A percentile compares a stretch with the other conserved stretches of the same genome.
phyloP scores from a whole-genome alignment of 1,139 yeast species.

The Dujonia santamariae region DNA sequence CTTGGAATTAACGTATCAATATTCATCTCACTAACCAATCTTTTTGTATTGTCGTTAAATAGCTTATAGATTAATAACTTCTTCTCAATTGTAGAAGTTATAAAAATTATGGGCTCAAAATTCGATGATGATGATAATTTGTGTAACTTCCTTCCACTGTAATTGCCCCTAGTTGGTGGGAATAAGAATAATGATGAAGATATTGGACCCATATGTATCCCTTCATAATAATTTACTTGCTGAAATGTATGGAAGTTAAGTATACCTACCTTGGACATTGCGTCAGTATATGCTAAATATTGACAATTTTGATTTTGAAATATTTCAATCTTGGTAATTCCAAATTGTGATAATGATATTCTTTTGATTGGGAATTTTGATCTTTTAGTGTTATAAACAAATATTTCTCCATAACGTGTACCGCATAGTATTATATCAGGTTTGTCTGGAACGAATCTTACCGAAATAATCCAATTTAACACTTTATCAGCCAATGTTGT shows the following conservation, averaged over 20 bases:
- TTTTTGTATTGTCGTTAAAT: conserved; percentile 17
- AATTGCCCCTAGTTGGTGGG: conserved; percentile 3
- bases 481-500: conserved; percentile 18
- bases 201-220: conserved; percentile 28
- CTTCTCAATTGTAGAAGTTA: conserved; percentile 23
- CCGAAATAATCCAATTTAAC: conserved; percentile 23
- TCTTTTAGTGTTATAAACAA: conserved; percentile 19
- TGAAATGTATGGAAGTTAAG: conserved; percentile 19
- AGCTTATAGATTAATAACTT: conserved; percentile 23
- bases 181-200: conserved; percentile 14
- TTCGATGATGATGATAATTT: conserved; percentile 7
- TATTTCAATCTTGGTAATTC: conserved; percentile 19
- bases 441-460: conserved; percentile 13
- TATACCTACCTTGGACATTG: conserved; percentile 32
- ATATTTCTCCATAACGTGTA: conserved; percentile 31
- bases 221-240: conserved; percentile 18
- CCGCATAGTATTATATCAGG: conserved; percentile 24
- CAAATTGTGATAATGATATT: conserved; percentile 25
- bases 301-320: conserved; percentile 17
- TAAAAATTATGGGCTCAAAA: conserved; percentile 23
- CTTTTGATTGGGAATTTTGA: conserved; percentile 15
- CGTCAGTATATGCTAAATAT: conserved; percentile 25
- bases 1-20: conserved; percentile 11
- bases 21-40: conserved; percentile 11
- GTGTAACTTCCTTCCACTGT: conserved; percentile 6